Evolutionary conservation across 176 grass and related monocot species (phyloP).

Genomic region (Aegilops speltoides): DNA sequence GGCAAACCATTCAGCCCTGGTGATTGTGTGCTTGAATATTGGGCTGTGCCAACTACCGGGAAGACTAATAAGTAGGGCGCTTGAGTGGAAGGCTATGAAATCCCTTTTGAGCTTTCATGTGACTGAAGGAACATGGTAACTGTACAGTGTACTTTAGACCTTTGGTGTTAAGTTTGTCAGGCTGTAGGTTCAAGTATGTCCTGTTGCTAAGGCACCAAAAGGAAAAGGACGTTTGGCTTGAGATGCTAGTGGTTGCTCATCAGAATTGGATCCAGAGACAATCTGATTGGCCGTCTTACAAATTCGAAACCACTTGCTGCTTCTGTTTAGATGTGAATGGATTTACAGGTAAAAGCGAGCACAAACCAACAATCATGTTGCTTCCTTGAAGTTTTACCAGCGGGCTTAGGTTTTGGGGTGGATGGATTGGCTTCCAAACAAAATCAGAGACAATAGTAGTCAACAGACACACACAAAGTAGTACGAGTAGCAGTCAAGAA

Average conservation of each 20-base stretch:
- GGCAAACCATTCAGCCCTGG: not conserved
- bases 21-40: not conserved
- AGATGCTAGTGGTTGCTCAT: not conserved
- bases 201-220: not conserved
- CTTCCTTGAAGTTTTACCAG: not conserved
- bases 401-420: not conserved
- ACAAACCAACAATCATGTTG: not conserved
- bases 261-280: not conserved
- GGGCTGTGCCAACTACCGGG: not conserved
- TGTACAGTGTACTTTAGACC: not conserved
- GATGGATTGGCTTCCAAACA: not conserved
- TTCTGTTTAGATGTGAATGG: not conserved
- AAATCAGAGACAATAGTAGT: not conserved
- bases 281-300: not conserved
- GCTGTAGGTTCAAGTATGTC: not conserved
- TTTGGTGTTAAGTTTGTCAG: not conserved
- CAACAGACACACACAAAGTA: too few relatives aligned
- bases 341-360: not conserved
- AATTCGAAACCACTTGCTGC: not conserved
- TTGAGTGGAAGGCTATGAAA: not conserved
- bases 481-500: not conserved
- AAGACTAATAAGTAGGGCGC: not conserved
- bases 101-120: not conserved
- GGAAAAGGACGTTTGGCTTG: not conserved
- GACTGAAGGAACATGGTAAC: too few relatives aligned